Evolutionary conservation across 805 yeast species (phyloP), one percentile per base, ranked within the genome.

Genomic region (Dipodascopsis uninucleata): DNA sequence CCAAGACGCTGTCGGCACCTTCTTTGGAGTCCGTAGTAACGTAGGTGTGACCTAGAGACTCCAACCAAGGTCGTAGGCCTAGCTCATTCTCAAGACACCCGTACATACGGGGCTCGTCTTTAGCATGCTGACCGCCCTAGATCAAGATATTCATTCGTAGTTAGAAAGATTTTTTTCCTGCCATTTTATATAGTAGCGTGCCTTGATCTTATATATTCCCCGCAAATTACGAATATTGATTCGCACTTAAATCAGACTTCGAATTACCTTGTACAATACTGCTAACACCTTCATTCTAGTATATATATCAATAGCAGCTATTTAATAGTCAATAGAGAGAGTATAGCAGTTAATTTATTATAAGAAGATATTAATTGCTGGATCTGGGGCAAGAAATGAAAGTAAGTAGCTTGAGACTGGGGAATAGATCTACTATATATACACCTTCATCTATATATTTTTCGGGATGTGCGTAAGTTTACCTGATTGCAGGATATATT

Each of bases 21-120:
- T 83, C 94, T 63, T 84, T 84, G 63, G 77, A 79, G 35, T 77
- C 61, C 37, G 93, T 85, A 34, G 82, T 69, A 22, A 79, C 74
- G 52, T 82, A 67, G 36, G 76, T 74, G 59, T 85, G 86, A 31
- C 90, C 93, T 50, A 79, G 68, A 16, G 67, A 61, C 59, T 81
- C 83, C 36, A 84, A 71, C 71, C 78, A 82, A 44, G 72, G 61
- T 41, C 80, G 72, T 53, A 84, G 70, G 7, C 93, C 93, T 38
- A 85, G 73, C 54, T 83, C 88, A 63, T 82, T 82, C 64, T 84
- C 89, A 52, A 78, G 73, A 52, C 82, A 72, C 21, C 93, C 94
- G 47, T 80, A 71, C 45, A 84, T 71, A 53, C 72, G 71, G 41
- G 79, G 69, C 58, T 79, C 82, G 54, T 81, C 77, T 32, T 61